These are phyloP conservation scores for Amborella trichopoda DNA, from an alignment of 164 flowering plant species.

Conservation along the genomic window DNA sequence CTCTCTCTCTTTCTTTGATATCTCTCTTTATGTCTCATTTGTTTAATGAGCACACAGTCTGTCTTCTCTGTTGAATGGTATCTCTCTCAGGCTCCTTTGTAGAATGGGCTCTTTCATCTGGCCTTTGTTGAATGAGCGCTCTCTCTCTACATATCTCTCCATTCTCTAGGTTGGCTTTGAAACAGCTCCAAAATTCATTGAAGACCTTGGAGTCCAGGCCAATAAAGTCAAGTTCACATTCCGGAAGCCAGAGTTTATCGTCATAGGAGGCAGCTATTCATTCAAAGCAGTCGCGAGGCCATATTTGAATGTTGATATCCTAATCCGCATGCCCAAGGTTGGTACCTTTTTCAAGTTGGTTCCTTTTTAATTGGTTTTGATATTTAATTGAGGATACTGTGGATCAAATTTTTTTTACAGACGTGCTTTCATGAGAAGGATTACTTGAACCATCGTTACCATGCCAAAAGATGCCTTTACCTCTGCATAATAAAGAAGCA, in stretches of 20 bases:
- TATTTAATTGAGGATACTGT: not conserved
- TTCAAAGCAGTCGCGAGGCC: constrained; percentile 48
- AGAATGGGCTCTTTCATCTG: too few species aligned
- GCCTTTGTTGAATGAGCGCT: too few species aligned
- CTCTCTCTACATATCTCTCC: not conserved
- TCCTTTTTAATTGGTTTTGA: not conserved
- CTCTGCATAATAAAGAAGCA: constrained; percentile 62
- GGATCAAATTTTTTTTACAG: constrained; percentile 21
- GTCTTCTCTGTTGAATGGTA: not conserved
- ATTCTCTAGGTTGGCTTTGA: constrained; percentile 51
- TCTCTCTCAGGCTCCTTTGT: not conserved
- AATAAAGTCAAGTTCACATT: constrained; percentile 74
- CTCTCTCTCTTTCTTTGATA: not conserved
- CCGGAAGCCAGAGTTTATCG: constrained; percentile 45
- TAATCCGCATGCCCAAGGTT: constrained; percentile 85
- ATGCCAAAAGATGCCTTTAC: constrained; percentile 87
- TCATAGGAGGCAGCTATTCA: constrained; percentile 74
- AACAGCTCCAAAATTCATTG: constrained; percentile 59
- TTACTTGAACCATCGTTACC: constrained; percentile 78
- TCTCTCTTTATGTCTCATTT: not conserved
- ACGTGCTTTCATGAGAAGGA: constrained; percentile 88
- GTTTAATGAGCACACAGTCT: not conserved
- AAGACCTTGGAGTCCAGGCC: constrained; percentile 45
- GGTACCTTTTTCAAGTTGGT: not conserved
- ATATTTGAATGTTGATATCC: constrained; percentile 48